These are phyloP conservation scores for Albatrellus ellisii DNA, from an alignment of 768 basidiomycete genomes.

Conservation along the genomic window DNA sequence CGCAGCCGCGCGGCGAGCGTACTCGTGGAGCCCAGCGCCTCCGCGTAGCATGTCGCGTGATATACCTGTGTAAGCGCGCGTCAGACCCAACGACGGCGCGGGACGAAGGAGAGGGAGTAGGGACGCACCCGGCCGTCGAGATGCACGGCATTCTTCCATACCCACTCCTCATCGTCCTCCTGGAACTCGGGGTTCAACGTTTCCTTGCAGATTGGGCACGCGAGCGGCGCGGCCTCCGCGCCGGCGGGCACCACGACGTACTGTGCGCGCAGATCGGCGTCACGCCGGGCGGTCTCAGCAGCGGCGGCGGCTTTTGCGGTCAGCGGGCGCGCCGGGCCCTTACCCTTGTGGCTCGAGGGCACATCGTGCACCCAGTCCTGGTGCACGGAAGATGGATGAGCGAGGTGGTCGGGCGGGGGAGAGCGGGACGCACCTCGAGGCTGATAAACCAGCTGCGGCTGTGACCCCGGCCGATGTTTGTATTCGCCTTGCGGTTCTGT, in stretches of 20 bases:
- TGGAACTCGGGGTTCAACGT: conserved; percentile 78
- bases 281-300: conserved; percentile 57
- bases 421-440: conserved; percentile 48
- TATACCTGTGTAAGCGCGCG: conserved; percentile 57
- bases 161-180: conserved; percentile 97
- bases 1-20: conserved; percentile 58
- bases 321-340: conserved; percentile 40
- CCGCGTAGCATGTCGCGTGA: conserved; percentile 91
- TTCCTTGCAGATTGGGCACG: conserved; percentile 97
- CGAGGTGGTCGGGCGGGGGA: not conserved
- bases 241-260: conserved; percentile 86
- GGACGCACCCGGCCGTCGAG: conserved; percentile 74
- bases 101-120: not conserved
- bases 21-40: conserved; percentile 39
- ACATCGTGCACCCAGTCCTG: conserved; percentile 86
- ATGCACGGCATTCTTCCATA: conserved; percentile 85
- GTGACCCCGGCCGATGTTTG: conserved; percentile 71
- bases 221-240: conserved; percentile 69
- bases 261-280: conserved; percentile 59
- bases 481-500: conserved; percentile 76
- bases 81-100: not conserved
- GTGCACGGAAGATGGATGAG: not conserved
- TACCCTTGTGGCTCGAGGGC: conserved; percentile 49
- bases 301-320: conserved; percentile 47
- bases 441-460: conserved; percentile 84